Conservation (phyloP, 1,139 yeast species). For the Saccharomycopsis crataegensis region DNA sequence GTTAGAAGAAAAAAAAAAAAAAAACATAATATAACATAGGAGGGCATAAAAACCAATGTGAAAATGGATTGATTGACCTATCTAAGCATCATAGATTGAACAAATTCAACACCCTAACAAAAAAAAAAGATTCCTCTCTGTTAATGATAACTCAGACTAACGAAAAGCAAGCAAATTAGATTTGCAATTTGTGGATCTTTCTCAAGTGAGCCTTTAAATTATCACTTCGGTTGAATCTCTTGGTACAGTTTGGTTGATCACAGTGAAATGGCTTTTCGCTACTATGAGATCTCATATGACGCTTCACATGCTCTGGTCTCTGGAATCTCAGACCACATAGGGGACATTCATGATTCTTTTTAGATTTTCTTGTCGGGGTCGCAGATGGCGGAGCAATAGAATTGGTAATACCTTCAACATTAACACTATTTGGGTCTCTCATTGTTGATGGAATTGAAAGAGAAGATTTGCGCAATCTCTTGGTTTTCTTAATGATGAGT, state of each 20-base stretch:
- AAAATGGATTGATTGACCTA: background rate
- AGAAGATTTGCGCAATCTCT: constrained; percentile 21
- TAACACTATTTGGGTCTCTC: constrained; percentile 20
- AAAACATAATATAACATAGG: background rate
- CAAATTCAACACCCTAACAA: background rate
- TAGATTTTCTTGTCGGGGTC: constrained; percentile 39
- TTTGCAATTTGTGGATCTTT: constrained; percentile 40
- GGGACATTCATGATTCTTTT: constrained; percentile 66
- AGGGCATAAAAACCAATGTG: background rate
- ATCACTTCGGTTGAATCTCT: constrained; percentile 68
- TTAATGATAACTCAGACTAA: background rate
- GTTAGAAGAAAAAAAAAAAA: no score
- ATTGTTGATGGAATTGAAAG: constrained; percentile 21
- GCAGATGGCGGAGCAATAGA: constrained; percentile 15
- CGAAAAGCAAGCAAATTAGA: background rate
- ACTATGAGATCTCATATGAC: constrained; percentile 84
- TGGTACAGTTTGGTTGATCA: constrained; percentile 63
- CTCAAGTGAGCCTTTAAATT: constrained; percentile 63
- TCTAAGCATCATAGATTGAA: background rate
- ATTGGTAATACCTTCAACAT: constrained; percentile 23
- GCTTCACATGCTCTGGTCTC: constrained; percentile 85
- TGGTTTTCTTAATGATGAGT: constrained; percentile 13
- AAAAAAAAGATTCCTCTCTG: background rate
- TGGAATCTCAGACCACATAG: constrained; percentile 70
- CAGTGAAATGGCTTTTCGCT: constrained; percentile 83